Evolutionary conservation across 352 stramenopile species (phyloP).

Genomic region (Globisporangium splendens): DNA sequence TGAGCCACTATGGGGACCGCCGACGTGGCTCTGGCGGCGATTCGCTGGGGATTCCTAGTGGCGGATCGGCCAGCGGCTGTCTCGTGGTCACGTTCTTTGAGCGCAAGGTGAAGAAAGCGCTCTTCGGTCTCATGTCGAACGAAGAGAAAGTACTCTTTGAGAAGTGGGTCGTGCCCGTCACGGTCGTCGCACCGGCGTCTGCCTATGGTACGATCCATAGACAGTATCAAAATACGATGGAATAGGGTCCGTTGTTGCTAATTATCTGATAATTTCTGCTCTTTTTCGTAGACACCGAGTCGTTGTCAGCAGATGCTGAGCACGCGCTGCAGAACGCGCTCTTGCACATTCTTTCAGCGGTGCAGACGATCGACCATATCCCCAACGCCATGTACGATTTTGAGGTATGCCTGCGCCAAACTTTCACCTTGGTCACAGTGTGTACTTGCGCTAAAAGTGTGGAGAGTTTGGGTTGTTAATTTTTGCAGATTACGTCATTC

Average conservation of each 20-base stretch:
- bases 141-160: conserved; percentile 86
- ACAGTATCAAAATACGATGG: neutral
- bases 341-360: conserved; percentile 67
- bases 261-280: conserved; percentile 1
- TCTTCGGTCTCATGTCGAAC: conserved; percentile 83
- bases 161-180: conserved; percentile 76
- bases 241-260: neutral
- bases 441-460: too few species aligned
- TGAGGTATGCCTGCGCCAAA: conserved; percentile 29
- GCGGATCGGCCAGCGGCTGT: conserved; percentile 26
- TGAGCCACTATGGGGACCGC: conserved; percentile 24
- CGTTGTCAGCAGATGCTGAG: conserved; percentile 57
- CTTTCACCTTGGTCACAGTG: too few species aligned
- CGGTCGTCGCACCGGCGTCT: conserved; percentile 41
- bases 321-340: conserved; percentile 59
- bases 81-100: conserved; percentile 78
- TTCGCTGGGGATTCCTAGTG: conserved; percentile 11
- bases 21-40: conserved; percentile 21
- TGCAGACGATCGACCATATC: conserved; percentile 81
- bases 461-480: too few species aligned
- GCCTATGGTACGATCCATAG: conserved; percentile 26
- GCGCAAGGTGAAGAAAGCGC: conserved; percentile 74
- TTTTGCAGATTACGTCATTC: conserved; percentile 40
- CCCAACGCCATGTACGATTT: conserved; percentile 84
- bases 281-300: conserved; percentile 29